Conservation (phyloP, 495 filamentous ascomycete genomes). For the Pyrenula aspistea region DNA sequence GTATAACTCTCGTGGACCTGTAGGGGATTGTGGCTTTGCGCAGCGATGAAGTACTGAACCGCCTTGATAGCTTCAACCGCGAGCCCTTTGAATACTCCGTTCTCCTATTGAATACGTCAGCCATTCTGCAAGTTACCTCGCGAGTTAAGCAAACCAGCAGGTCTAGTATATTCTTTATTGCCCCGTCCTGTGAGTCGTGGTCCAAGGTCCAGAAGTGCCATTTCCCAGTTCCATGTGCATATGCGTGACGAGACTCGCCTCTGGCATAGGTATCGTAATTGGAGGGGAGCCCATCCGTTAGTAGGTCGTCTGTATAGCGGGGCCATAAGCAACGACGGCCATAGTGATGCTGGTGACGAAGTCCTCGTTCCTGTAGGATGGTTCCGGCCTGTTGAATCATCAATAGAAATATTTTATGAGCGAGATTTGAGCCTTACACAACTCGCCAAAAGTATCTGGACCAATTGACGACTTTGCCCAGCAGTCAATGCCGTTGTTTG, state of each 20-base stretch:
- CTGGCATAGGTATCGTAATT: background rate
- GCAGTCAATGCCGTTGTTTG: background rate
- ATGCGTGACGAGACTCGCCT: background rate
- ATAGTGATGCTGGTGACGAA: background rate
- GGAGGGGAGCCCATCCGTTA: background rate
- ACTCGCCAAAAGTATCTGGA: background rate
- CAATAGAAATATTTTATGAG: too few species aligned
- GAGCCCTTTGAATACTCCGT: conserved; percentile 34
- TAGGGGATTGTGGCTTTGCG: conserved; percentile 19
- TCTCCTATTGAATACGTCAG: conserved; percentile 20
- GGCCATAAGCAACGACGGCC: background rate
- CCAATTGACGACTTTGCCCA: background rate
- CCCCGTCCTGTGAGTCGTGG: background rate
- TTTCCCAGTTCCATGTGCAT: background rate
- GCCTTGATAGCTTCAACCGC: conserved; percentile 24
- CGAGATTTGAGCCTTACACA: too few species aligned
- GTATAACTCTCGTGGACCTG: conserved; percentile 37
- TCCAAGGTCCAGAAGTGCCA: background rate
- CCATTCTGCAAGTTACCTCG: background rate
- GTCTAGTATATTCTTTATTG: background rate
- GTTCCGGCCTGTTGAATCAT: background rate
- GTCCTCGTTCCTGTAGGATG: too few species aligned
- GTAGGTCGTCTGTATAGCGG: background rate
- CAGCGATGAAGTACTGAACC: conserved; percentile 31
- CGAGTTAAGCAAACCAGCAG: conserved; percentile 19